phyloP scores from a whole-genome alignment of 305 asterid species.

The Rubia balearica region DNA sequence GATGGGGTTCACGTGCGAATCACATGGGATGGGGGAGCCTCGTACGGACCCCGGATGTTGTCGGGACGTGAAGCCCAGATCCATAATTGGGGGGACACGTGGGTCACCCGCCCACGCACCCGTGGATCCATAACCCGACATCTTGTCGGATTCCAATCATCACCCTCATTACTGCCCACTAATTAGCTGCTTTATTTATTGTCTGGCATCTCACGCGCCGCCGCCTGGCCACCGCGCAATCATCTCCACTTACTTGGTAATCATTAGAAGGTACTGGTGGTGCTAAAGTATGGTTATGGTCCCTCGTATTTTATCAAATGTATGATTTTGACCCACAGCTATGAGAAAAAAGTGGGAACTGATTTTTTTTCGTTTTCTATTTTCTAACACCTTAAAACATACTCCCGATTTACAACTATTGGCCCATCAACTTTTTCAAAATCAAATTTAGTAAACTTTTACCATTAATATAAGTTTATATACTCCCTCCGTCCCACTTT shows the following conservation, averaged over 20 bases:
- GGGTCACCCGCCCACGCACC: constrained; percentile 60
- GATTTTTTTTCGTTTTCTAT: too few species aligned
- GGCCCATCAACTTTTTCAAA: too few species aligned
- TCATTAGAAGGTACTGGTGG: neutral
- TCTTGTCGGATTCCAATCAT: constrained; percentile 36
- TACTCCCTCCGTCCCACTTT: too few species aligned
- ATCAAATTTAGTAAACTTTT: too few species aligned
- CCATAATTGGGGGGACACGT: constrained; percentile 64
- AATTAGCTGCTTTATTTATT: neutral
- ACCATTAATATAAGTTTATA: too few species aligned
- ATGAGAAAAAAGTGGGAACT: too few species aligned
- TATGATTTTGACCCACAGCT: neutral
- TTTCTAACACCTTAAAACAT: too few species aligned
- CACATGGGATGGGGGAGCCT: constrained; percentile 54
- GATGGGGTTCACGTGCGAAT: constrained; percentile 41
- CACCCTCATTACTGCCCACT: neutral
- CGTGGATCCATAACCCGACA: constrained; percentile 44
- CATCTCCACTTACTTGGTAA: neutral
- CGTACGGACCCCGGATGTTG: constrained; percentile 45
- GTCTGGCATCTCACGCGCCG: neutral
- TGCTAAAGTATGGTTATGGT: neutral
- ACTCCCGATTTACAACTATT: too few species aligned
- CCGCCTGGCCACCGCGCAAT: neutral
- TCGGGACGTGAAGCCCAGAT: constrained; percentile 32
- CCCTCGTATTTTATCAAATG: neutral